Conservation (phyloP, 805 yeast species). For the Ogataea methanolica region DNA sequence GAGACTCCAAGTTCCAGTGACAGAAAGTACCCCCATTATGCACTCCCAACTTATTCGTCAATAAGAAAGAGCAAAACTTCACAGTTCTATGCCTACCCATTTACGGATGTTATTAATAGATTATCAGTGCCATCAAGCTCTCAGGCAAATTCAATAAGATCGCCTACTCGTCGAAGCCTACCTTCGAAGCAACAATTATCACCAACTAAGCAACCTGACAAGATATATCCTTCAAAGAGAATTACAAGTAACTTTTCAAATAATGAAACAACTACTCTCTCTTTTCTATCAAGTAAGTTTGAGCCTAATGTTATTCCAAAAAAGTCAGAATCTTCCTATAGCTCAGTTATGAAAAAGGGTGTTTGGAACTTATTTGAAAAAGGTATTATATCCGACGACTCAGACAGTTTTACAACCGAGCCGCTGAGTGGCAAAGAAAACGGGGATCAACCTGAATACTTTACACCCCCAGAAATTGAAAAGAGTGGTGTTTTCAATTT, state of each 20-base stretch:
- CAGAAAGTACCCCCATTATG: constrained; percentile 19
- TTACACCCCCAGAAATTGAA: too few relatives aligned
- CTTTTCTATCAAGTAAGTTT: too few relatives aligned
- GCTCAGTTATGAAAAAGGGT: not conserved
- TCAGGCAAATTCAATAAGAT: not conserved
- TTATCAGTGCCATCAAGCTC: too few relatives aligned
- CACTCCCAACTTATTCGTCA: constrained; percentile 20
- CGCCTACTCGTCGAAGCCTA: not conserved
- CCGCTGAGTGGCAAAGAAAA: not conserved
- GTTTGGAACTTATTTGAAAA: constrained; percentile 1
- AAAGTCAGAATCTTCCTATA: too few relatives aligned
- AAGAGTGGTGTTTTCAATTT: too few relatives aligned
- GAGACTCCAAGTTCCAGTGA: not conserved
- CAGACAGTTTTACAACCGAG: too few relatives aligned
- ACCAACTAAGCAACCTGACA: not conserved
- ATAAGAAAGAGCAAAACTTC: constrained; percentile 15
- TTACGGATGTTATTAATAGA: constrained; percentile 1
- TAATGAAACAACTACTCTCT: not conserved
- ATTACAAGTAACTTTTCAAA: not conserved
- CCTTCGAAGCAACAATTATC: not conserved
- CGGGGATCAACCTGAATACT: not conserved
- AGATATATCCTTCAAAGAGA: not conserved
- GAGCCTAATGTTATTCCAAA: too few relatives aligned
- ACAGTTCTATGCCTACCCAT: constrained; percentile 4
- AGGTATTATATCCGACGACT: too few relatives aligned